Conservation (phyloP, 169 alveolate species). For the Eimeria praecox region DNA sequence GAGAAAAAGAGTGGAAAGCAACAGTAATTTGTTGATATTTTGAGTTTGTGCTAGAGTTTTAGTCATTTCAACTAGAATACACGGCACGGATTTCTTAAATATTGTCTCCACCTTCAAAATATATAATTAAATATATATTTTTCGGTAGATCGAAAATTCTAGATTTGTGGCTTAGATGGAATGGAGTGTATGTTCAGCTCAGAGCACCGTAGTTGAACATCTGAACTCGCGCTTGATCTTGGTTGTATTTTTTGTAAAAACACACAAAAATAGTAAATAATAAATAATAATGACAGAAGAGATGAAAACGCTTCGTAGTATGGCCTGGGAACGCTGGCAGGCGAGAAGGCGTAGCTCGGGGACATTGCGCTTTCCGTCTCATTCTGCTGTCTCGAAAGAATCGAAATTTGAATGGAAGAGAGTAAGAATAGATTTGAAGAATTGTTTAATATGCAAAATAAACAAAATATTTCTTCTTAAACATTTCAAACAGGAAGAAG, state of each 20-base stretch:
- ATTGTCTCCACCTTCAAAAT: no score
- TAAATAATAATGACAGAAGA: not conserved
- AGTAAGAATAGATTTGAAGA: not conserved
- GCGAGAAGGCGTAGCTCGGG: not conserved
- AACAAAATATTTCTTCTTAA: not conserved
- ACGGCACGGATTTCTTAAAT: no score
- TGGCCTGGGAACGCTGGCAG: slow-evolving; percentile 30
- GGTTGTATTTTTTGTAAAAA: not conserved
- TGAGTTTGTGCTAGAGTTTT: no score
- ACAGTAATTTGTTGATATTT: no score
- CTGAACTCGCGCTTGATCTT: no score
- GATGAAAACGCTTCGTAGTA: not conserved
- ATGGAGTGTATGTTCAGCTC: no score
- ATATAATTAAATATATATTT: no score
- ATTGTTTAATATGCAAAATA: not conserved
- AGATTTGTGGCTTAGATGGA: no score
- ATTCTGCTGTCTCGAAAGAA: slow-evolving; percentile 38
- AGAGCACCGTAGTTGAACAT: no score
- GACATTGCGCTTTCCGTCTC: not conserved
- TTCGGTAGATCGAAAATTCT: no score
- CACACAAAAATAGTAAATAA: not conserved
- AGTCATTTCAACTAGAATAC: no score
- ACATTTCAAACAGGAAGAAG: not conserved
- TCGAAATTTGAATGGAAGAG: not conserved
- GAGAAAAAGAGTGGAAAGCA: no score